Conservation (phyloP, 2,329 filamentous ascomycete genomes). For the Tolypocladium nubicola region DNA sequence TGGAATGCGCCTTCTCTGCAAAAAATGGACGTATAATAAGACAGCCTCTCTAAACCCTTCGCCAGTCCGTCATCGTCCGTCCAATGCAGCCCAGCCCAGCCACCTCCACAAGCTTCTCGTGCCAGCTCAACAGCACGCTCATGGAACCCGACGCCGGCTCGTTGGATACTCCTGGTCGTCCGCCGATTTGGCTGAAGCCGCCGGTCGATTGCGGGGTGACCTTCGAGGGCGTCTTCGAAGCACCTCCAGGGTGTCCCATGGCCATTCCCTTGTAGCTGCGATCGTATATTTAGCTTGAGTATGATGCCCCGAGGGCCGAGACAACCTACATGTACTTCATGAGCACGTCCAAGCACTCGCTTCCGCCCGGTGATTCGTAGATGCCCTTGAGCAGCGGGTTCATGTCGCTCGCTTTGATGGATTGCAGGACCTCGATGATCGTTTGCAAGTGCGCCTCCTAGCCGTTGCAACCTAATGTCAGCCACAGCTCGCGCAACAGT, state of each 20-base stretch:
- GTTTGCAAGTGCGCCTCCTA: constrained; percentile 81
- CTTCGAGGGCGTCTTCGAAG: constrained; percentile 30
- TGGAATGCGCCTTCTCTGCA: not conserved
- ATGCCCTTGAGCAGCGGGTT: constrained; percentile 75
- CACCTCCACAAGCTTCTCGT: constrained; percentile 95
- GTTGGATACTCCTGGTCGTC: constrained; percentile 39
- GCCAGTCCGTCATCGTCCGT: constrained; percentile 91
- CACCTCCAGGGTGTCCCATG: constrained; percentile 26
- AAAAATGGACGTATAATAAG: not conserved
- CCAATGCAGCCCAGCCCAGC: constrained; percentile 86
- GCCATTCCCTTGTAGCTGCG: constrained; percentile 85
- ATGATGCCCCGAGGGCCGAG: too few species aligned
- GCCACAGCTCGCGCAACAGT: not conserved
- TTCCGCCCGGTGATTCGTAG: constrained; percentile 67
- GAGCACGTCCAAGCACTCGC: constrained; percentile 79
- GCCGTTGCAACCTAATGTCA: not conserved
- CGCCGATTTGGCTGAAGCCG: constrained; percentile 73
- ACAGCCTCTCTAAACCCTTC: constrained; percentile 45
- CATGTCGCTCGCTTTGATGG: constrained; percentile 95
- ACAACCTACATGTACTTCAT: constrained; percentile 89
- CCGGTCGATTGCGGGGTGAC: constrained; percentile 64
- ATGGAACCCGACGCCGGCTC: constrained; percentile 76
- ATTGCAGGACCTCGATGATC: constrained; percentile 87
- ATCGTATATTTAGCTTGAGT: not conserved
- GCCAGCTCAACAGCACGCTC: constrained; percentile 97